Conservation (phyloP, 2,329 filamentous ascomycete genomes). For the Trichophyton rubrum region DNA sequence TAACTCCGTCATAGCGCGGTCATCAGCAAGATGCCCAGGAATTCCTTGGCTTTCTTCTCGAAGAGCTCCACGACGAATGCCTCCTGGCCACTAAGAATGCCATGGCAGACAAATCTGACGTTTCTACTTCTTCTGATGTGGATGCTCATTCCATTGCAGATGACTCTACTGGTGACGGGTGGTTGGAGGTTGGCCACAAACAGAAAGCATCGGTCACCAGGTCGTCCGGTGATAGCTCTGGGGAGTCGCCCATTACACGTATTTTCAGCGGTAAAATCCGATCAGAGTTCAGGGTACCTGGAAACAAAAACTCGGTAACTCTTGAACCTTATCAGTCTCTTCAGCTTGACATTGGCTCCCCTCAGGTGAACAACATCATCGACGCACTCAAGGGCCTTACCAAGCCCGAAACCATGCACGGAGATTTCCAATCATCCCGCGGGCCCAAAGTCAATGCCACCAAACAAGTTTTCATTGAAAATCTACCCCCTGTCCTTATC, state of each 20-base stretch:
- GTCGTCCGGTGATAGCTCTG: conserved; percentile 60
- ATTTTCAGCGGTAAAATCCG: conserved; percentile 88
- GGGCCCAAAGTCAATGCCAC: conserved; percentile 67
- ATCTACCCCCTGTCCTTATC: conserved; percentile 78
- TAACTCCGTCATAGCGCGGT: conserved; percentile 50
- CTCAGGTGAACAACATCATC: conserved; percentile 76
- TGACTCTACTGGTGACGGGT: conserved; percentile 47
- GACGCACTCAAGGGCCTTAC: conserved; percentile 82
- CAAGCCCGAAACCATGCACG: conserved; percentile 69
- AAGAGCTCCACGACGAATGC: conserved; percentile 89
- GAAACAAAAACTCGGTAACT: conserved; percentile 80
- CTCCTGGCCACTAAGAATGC: conserved; percentile 56
- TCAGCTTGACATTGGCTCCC: conserved; percentile 83
- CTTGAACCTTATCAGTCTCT: conserved; percentile 87
- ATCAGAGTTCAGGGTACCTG: conserved; percentile 77
- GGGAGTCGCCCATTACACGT: conserved; percentile 74
- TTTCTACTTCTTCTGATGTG: conserved; percentile 33
- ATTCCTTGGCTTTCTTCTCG: conserved; percentile 84
- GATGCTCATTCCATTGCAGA: conserved; percentile 25
- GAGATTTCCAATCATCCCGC: conserved; percentile 67
- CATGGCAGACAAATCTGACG: conserved; percentile 29
- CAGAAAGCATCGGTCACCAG: conserved; percentile 79
- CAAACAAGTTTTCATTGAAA: conserved; percentile 92
- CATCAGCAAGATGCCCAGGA: conserved; percentile 98
- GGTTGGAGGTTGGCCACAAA: conserved; percentile 88